Evolutionary conservation across 768 basidiomycete species (phyloP).

Genomic region (Crucibulum laeve): DNA sequence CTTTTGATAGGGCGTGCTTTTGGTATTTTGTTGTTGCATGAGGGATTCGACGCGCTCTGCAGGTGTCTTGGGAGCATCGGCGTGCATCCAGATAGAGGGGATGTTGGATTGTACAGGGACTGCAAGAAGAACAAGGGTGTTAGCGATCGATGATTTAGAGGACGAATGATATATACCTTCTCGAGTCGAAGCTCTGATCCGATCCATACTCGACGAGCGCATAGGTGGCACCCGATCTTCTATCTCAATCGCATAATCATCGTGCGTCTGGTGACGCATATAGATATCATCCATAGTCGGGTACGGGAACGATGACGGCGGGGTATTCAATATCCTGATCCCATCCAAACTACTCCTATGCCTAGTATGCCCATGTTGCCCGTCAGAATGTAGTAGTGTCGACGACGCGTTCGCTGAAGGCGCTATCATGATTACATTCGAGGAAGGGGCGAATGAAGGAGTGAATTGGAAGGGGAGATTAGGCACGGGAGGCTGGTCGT

Average conservation of each 20-base stretch:
- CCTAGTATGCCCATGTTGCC: neutral
- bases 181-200: neutral
- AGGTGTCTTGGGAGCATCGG: conserved; percentile 32
- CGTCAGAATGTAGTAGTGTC: conserved; percentile 2
- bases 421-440: no score
- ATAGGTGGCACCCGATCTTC: neutral
- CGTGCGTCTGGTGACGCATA: neutral
- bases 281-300: conserved; percentile 1
- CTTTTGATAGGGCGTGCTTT: conserved; percentile 30
- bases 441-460: conserved; percentile 6
- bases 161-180: neutral
- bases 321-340: neutral
- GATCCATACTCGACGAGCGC: neutral
- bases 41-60: conserved; percentile 27
- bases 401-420: conserved; percentile 10
- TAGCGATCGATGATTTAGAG: neutral
- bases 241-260: neutral
- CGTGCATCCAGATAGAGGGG: conserved; percentile 48
- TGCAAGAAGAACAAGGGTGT: neutral
- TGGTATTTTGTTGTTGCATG: conserved; percentile 15
- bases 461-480: conserved; percentile 27
- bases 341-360: conserved; percentile 4
- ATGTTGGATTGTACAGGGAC: conserved; percentile 16
- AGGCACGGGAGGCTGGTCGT: conserved; percentile 27
- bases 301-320: neutral